Percentiles rank a stretch among this genome's conserved stretches.
These are phyloP conservation scores for Solanum gandarillasii DNA, from an alignment of 257 asterid species.

Conservation along the genomic window DNA sequence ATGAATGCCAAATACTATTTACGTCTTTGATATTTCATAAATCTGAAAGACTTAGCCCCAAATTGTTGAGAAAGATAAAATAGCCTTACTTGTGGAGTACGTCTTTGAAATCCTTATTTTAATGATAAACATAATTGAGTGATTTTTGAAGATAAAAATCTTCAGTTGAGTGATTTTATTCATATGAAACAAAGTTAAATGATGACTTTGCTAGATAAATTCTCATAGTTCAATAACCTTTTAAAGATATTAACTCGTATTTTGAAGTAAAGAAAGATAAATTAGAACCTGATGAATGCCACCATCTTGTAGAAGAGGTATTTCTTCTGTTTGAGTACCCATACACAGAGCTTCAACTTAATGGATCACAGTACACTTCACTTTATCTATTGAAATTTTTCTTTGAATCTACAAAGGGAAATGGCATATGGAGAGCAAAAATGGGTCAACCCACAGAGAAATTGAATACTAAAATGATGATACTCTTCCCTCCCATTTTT, in stretches of 20 bases:
- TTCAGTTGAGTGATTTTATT: too few species aligned
- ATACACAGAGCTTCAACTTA: constrained; percentile 7
- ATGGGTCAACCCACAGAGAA: neutral
- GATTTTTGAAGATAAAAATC: too few species aligned
- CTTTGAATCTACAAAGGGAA: neutral
- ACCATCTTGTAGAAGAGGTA: constrained; percentile 53
- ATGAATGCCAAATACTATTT: neutral
- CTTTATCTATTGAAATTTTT: neutral
- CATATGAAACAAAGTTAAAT: too few species aligned
- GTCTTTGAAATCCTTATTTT: too few species aligned
- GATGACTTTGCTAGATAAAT: too few species aligned
- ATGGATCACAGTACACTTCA: neutral
- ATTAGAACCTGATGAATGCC: constrained; percentile 34
- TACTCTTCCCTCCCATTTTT: too few species aligned
- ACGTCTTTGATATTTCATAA: too few species aligned
- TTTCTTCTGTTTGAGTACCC: constrained; percentile 52
- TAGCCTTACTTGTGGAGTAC: too few species aligned
- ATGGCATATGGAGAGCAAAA: neutral
- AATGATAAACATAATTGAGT: too few species aligned
- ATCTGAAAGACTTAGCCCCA: neutral
- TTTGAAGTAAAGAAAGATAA: neutral
- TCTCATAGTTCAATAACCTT: too few species aligned
- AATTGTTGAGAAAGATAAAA: too few species aligned
- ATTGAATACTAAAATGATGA: neutral
- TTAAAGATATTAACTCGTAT: too few species aligned